Percentiles rank a stretch among this genome's conserved stretches.
Evolutionary conservation across 208 protist genomes (phyloP).

Genomic region (Herpetomonas tarakana): DNA sequence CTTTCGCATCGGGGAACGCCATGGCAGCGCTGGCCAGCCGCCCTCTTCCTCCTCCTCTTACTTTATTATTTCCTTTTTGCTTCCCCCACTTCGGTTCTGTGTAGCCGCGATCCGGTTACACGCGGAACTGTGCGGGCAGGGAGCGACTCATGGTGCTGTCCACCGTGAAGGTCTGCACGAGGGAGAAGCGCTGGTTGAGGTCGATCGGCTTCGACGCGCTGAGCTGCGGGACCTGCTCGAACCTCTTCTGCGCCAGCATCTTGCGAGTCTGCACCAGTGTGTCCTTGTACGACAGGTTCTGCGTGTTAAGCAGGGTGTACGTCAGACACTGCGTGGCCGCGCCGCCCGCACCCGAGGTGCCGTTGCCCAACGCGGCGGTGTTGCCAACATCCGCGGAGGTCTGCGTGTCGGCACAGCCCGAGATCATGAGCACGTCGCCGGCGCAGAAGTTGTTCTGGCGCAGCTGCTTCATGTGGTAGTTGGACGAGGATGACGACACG

Average conservation of each 20-base stretch:
- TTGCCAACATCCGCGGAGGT: slow-evolving; percentile 65
- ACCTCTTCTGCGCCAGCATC: slow-evolving; percentile 48
- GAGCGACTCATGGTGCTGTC: slow-evolving; percentile 24
- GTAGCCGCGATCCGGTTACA: no score
- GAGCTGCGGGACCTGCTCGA: slow-evolving; percentile 73
- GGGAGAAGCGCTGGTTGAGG: slow-evolving; percentile 42
- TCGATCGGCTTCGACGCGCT: slow-evolving; percentile 62
- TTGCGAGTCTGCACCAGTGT: slow-evolving; percentile 56
- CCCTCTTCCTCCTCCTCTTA: no score
- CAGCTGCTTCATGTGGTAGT: slow-evolving; percentile 63
- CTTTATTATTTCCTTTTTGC: no score
- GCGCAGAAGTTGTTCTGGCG: slow-evolving; percentile 46
- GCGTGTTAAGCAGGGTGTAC: slow-evolving; percentile 49
- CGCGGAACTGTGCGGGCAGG: slow-evolving; percentile 15
- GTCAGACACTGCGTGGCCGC: slow-evolving; percentile 67
- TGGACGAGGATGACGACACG: slow-evolving; percentile 2
- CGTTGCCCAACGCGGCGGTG: slow-evolving; percentile 40
- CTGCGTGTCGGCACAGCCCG: slow-evolving; percentile 57
- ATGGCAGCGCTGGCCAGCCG: no score
- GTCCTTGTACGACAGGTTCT: slow-evolving; percentile 40
- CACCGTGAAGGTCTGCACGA: slow-evolving; percentile 27
- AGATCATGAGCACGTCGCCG: slow-evolving; percentile 67
- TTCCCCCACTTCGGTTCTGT: no score
- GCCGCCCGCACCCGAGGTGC: slow-evolving; percentile 49
- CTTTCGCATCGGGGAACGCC: no score